Conservation (phyloP, 75 land plant species). For the Pinus taeda region DNA sequence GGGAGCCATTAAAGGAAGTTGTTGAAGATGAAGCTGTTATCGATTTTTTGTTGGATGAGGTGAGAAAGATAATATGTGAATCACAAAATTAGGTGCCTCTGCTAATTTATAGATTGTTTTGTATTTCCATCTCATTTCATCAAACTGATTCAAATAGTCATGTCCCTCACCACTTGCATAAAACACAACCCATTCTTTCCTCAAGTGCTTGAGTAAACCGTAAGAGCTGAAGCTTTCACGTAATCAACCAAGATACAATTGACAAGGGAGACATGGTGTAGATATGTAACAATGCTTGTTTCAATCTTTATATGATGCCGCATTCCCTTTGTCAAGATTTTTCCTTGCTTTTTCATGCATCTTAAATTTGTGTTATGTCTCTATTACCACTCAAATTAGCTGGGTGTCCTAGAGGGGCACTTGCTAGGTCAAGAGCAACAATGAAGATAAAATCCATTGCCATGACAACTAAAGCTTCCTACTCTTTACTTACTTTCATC, state of each 20-base stretch:
- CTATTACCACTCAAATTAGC: too few relatives aligned
- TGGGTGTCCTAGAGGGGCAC: too few relatives aligned
- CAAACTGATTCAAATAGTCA: neutral
- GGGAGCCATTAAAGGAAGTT: slow-evolving; percentile 60
- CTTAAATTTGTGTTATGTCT: neutral
- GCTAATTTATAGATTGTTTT: neutral
- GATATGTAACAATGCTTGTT: neutral
- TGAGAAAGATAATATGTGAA: slow-evolving; percentile 17
- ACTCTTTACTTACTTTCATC: too few relatives aligned
- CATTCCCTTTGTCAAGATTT: neutral
- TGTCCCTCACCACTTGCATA: neutral
- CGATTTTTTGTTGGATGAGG: slow-evolving; percentile 92
- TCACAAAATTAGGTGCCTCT: too few relatives aligned
- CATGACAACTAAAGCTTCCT: too few relatives aligned
- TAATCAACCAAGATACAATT: neutral
- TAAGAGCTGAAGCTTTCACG: neutral
- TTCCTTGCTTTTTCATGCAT: neutral
- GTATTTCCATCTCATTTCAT: neutral
- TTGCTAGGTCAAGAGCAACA: too few relatives aligned
- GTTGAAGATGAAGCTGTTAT: slow-evolving; percentile 79
- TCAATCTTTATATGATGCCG: neutral
- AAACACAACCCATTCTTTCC: neutral
- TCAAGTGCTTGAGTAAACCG: neutral
- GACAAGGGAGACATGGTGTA: neutral
- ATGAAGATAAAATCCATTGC: too few relatives aligned